Evolutionary conservation across 192 early-diverging fungal species (phyloP), one percentile per base, ranked within the genome.

Genomic region (Umbelopsis sp.): DNA sequence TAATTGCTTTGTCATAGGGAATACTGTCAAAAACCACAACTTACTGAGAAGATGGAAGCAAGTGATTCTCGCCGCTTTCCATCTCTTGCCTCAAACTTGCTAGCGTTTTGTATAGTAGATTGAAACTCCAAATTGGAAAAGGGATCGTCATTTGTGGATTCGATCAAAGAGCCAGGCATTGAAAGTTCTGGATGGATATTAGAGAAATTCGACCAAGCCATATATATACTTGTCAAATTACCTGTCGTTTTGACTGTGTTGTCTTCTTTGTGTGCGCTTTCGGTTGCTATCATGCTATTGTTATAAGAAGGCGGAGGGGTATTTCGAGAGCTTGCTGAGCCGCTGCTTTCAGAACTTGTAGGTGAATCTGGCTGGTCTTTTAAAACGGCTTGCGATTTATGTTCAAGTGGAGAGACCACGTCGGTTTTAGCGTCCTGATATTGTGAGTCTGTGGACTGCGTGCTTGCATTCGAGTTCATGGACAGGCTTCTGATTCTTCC

Each of bases 21-120:
- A 35, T 21, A 8, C 45, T 46, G 16, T 3, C 4, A 70, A 23
- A 70, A 68, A 20, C 44, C 25, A 0, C 12, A 7, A 35, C 55
- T 61, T 61, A 61, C 55, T 13, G 55, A 35, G 13, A 61, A 61
- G 18, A 61, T 35, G 15, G 55, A 61, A 4, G 55, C 55, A 15
- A 61, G 27, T 25, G 55, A 61, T 6, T 25, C 55, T 13, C 55
- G 55, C 30, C 55, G 30, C 27, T 35, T 30, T n/a, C 27, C 33
- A 13, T 37, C 55, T 12, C 16, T 27, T 18, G 23, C 55, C 12
- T 61, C 55, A 18, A 11, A 11, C 33, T 16, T 22, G 2, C 7
- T 12, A 3, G 10, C 27, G 2, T 16, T 16, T n/a, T 35, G 25
- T 16, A 61, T 33, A 11, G 11, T 16, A 16, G 12, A 35, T 27